Percentiles rank a stretch among this genome's conserved stretches.
Evolutionary conservation across 2,329 filamentous ascomycete species (phyloP).

Genomic region (Fusarium sp.): DNA sequence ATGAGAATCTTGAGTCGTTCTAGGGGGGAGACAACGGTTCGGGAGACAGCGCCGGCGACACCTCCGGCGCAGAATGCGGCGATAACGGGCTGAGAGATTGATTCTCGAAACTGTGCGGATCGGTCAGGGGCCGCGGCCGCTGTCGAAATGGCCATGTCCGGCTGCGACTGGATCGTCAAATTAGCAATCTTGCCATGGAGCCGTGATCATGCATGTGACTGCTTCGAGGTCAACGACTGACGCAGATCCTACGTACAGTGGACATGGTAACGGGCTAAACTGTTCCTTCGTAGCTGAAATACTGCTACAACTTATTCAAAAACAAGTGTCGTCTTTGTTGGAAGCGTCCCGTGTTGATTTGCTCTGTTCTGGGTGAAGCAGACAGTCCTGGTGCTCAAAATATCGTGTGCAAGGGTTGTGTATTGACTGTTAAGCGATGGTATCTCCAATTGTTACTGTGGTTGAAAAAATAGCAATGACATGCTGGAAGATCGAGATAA

Average conservation of each 20-base stretch:
- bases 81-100: conserved; percentile 83
- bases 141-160: conserved; percentile 46
- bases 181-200: conserved; percentile 28
- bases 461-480: conserved; percentile 34
- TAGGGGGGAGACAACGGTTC: conserved; percentile 95
- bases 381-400: conserved; percentile 8
- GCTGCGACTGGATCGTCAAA: conserved; percentile 43
- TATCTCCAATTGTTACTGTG: conserved; percentile 32
- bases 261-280: conserved; percentile 47
- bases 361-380: conserved; percentile 27
- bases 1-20: conserved; percentile 98
- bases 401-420: not conserved
- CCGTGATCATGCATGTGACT: not conserved
- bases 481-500: conserved; percentile 40
- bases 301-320: conserved; percentile 46
- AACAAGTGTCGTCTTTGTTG: conserved; percentile 34
- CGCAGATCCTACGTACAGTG: conserved; percentile 45
- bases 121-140: conserved; percentile 48
- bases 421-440: conserved; percentile 19
- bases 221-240: conserved; percentile 4
- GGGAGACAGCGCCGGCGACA: conserved; percentile 94
- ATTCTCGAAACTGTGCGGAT: conserved; percentile 58
- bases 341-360: conserved; percentile 30
- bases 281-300: conserved; percentile 22
- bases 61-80: conserved; percentile 96